phyloP scores from a whole-genome alignment of 208 protist genomes.

The Trichomonas vaginalis region DNA sequence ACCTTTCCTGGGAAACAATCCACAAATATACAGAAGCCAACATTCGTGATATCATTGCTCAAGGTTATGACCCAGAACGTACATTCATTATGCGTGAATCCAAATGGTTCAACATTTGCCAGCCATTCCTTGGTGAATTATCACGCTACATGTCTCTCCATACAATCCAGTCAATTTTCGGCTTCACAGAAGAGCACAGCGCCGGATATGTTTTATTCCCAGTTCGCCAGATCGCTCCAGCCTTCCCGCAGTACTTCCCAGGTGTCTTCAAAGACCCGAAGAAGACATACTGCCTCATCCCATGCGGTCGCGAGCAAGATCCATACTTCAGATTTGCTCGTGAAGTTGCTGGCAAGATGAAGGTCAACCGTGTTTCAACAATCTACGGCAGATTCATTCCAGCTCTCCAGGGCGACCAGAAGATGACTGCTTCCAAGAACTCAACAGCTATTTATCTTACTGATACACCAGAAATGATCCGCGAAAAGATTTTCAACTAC shows the following conservation, averaged over 20 bases:
- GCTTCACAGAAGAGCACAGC: background rate
- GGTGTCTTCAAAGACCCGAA: background rate
- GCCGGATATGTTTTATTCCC: background rate
- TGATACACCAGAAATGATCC: background rate
- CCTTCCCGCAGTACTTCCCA: background rate
- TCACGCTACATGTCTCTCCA: background rate
- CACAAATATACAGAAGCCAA: background rate
- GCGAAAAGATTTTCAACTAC: background rate
- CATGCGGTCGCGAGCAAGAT: slow-evolving; percentile 21
- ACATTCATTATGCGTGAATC: slow-evolving; percentile 7
- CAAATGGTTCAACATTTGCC: slow-evolving; percentile 10
- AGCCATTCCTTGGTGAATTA: background rate
- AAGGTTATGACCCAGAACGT: background rate
- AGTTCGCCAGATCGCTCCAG: background rate
- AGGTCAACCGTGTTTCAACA: background rate
- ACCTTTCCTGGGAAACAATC: background rate
- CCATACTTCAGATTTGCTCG: slow-evolving; percentile 11
- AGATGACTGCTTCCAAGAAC: slow-evolving; percentile 11
- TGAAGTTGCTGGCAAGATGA: background rate
- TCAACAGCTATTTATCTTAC: slow-evolving; percentile 2
- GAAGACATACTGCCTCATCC: slow-evolving; percentile 11
- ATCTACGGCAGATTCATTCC: slow-evolving; percentile 13
- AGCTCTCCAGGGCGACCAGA: background rate
- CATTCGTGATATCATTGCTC: slow-evolving; percentile 14
- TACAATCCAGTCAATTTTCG: background rate